phyloP scores from a whole-genome alignment of 1,284 basidiomycete genomes.

The Microbotryomycetes sp. region DNA sequence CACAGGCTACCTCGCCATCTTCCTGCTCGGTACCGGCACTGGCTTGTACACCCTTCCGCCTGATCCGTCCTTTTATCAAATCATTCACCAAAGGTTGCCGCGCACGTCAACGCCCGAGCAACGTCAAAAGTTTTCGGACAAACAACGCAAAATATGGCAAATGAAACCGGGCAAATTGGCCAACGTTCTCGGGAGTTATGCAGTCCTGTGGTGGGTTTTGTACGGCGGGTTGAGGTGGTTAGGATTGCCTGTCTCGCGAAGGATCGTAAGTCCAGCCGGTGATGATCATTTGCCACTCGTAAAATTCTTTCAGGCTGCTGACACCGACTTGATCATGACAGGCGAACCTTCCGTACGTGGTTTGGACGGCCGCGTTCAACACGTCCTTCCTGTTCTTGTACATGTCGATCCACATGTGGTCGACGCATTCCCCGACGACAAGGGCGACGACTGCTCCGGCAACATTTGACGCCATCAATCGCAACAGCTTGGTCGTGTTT shows the following conservation, averaged over 20 bases:
- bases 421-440: constrained; percentile 4
- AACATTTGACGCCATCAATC: constrained; percentile 72
- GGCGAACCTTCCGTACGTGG: constrained; percentile 81
- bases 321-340: constrained; percentile 37
- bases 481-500: constrained; percentile 71
- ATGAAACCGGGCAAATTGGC: constrained; percentile 53
- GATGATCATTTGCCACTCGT: no score
- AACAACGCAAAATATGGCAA: constrained; percentile 3
- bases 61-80: constrained; percentile 30
- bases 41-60: constrained; percentile 68
- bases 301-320: no score
- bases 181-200: constrained; percentile 67
- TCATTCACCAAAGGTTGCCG: not conserved
- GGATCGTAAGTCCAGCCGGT: constrained; percentile 61
- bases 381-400: constrained; percentile 76
- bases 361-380: constrained; percentile 88
- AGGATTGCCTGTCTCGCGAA: constrained; percentile 54
- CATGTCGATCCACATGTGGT: constrained; percentile 57
- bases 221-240: constrained; percentile 45
- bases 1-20: constrained; percentile 81
- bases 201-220: constrained; percentile 66
- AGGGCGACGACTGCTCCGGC: constrained; percentile 45
- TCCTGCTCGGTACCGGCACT: constrained; percentile 71
- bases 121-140: constrained; percentile 25
- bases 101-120: constrained; percentile 3